Evolutionary conservation across 192 early-diverging fungal genomes (phyloP), one percentile per base, ranked within the genome.

Genomic region (Gamsiella multidivaricata): DNA sequence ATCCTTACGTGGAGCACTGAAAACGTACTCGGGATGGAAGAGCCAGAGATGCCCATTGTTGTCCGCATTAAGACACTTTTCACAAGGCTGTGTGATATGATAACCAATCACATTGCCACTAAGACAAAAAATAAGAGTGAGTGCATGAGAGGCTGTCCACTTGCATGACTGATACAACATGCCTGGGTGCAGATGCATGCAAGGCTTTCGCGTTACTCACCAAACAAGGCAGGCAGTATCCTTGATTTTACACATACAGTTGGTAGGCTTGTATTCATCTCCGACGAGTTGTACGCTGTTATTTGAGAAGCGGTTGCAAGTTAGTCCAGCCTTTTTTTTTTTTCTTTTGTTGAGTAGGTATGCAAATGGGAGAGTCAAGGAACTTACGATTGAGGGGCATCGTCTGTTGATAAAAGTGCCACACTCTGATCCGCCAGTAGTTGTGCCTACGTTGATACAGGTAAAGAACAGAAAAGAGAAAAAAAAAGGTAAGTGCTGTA

Each of bases 21-120:
- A 43, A 3, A 95, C 91, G 9, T 85, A 85, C 41, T 94, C 89
- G 0, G 88, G 89, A 47, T 90, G 85, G 71, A 96, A 96, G 88
- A 96, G 94, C 94, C 94, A 96, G 64, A 94, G 93, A 69, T 97
- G 94, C 2, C 96, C 96, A 75, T 97, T 97, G 84, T 97, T 95
- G 68, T 92, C 93, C 39, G 94, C 88, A 39, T 90, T 90, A 29
- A 97, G 81, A 70, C 96, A 97, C 14, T 84, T 83, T 22, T 87
- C 75, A 70, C 96, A 97, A 14, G 94, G 91, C 73, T 90, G 87
- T 0, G 91, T 91, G 37, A 93, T 90, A 61, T 93, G 90, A 57
- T 93, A 93, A 32, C 90, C 91, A 54, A 93, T 82, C n/a, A 83
- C 83, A 70, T 91, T 93, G 20, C 91, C 91, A 65, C 90, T 86